Percentiles rank a stretch among this genome's conserved stretches.
These are phyloP conservation scores for Dispira parvispora DNA, from an alignment of 192 early-diverging fungal species.

Conservation along the genomic window DNA sequence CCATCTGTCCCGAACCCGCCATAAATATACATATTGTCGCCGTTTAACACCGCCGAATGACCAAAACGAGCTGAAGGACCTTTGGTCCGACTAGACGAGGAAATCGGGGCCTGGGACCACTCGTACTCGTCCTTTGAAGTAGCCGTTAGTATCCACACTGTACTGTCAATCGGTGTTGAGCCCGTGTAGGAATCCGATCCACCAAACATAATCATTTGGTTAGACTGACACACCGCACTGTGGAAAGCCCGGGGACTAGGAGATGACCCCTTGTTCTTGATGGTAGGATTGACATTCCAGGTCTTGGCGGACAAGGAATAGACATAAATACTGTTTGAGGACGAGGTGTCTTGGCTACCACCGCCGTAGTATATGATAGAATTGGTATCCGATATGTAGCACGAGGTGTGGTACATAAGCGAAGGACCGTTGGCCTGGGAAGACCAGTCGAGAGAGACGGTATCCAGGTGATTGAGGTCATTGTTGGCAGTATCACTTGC, in stretches of 20 bases:
- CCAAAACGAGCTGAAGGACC: conserved; percentile 39
- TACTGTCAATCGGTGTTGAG: conserved; percentile 25
- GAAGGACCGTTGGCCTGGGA: conserved; percentile 37
- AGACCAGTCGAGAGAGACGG: conserved; percentile 34
- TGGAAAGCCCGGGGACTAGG: conserved; percentile 41
- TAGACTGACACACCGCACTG: conserved; percentile 42
- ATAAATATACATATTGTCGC: conserved; percentile 44
- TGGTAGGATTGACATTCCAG: conserved; percentile 31
- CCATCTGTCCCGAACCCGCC: conserved; percentile 40
- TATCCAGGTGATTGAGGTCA: conserved; percentile 27
- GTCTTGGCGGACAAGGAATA: conserved; percentile 28
- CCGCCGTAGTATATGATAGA: conserved; percentile 49
- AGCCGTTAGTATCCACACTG: conserved; percentile 27
- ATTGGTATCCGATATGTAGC: conserved; percentile 34
- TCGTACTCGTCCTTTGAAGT: conserved; percentile 9
- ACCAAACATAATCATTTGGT: conserved; percentile 58
- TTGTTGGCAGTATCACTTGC: conserved; percentile 19
- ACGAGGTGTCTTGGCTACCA: conserved; percentile 24
- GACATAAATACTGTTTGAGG: conserved; percentile 33
- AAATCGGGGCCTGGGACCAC: conserved; percentile 28
- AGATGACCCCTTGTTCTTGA: conserved; percentile 19
- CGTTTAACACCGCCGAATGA: conserved; percentile 42
- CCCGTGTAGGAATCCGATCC: conserved; percentile 16
- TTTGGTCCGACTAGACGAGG: conserved; percentile 13
- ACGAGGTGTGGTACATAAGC: conserved; percentile 33